Conservation (phyloP, 139 green algal species). For the Chlorella sp. region DNA sequence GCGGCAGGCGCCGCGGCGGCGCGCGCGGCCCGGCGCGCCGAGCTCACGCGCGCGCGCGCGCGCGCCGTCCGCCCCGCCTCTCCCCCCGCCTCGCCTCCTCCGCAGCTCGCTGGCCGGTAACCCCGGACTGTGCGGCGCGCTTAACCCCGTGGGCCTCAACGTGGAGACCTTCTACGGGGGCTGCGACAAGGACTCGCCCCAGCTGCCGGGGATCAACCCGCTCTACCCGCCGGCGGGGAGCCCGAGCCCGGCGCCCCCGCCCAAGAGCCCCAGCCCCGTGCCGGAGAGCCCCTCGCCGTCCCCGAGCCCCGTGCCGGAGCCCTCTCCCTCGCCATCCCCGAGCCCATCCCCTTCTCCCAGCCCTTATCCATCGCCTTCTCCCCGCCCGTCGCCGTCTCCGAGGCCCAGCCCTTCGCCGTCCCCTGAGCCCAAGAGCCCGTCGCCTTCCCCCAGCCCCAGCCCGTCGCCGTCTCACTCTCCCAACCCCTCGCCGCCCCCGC, state of each 20-base stretch:
- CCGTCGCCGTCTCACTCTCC: background rate
- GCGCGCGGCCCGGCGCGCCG: background rate
- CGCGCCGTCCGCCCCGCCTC: background rate
- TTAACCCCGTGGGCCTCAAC: background rate
- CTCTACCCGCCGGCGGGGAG: slow-evolving; percentile 14
- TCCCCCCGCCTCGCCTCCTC: background rate
- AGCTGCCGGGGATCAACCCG: slow-evolving; percentile 36
- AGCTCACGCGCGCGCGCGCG: background rate
- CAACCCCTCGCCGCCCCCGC: background rate
- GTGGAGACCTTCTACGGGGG: slow-evolving; percentile 22
- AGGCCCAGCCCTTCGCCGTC: background rate
- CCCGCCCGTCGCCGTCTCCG: background rate
- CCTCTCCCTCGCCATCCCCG: background rate
- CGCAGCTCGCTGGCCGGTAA: slow-evolving; percentile 35
- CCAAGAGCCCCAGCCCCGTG: background rate
- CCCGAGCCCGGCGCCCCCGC: background rate
- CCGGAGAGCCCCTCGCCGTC: background rate
- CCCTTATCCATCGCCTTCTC: background rate
- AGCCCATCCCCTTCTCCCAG: background rate
- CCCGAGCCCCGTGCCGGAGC: background rate
- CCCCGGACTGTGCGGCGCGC: slow-evolving; percentile 19
- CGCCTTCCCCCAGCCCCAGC: background rate
- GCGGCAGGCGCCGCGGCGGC: background rate
- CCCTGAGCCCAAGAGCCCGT: background rate
- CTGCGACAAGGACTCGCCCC: slow-evolving; percentile 17